Evolutionary conservation across 306 rosid genomes (phyloP).

Genomic region (Fagus crenata): DNA sequence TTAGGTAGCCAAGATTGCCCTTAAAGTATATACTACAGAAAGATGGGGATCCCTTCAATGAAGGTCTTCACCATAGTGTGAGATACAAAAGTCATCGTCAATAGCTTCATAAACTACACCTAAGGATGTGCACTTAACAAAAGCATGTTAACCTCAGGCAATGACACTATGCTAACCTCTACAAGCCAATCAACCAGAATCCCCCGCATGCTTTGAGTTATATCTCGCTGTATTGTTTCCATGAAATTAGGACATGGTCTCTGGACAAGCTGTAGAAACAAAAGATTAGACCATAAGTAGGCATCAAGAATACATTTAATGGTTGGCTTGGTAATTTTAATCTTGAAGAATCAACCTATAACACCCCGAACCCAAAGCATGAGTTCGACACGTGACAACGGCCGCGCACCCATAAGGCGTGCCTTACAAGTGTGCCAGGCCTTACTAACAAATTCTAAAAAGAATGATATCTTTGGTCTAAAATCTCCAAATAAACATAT

Average conservation of each 20-base stretch:
- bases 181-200: constrained; percentile 96
- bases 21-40: background rate
- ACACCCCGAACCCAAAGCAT: too few relatives aligned
- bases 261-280: constrained; percentile 60
- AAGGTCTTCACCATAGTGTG: background rate
- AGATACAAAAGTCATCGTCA: background rate
- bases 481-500: too few relatives aligned
- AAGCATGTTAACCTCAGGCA: constrained; percentile 1
- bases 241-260: constrained; percentile 63
- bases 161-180: constrained; percentile 60
- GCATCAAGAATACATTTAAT: constrained; percentile 7
- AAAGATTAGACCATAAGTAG: background rate
- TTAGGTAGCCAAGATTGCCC: background rate
- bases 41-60: background rate
- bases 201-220: constrained; percentile 83
- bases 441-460: too few relatives aligned
- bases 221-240: constrained; percentile 72
- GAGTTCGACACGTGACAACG: too few relatives aligned
- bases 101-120: constrained; percentile 11
- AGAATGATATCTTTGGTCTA: too few relatives aligned
- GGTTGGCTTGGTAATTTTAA: too few relatives aligned
- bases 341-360: too few relatives aligned
- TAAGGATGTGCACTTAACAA: background rate
- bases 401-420: too few relatives aligned
- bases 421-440: too few relatives aligned